Base-by-base conservation (phyloP, 2,329 filamentous ascomycete species). In the Talaromyces sp. region DNA sequence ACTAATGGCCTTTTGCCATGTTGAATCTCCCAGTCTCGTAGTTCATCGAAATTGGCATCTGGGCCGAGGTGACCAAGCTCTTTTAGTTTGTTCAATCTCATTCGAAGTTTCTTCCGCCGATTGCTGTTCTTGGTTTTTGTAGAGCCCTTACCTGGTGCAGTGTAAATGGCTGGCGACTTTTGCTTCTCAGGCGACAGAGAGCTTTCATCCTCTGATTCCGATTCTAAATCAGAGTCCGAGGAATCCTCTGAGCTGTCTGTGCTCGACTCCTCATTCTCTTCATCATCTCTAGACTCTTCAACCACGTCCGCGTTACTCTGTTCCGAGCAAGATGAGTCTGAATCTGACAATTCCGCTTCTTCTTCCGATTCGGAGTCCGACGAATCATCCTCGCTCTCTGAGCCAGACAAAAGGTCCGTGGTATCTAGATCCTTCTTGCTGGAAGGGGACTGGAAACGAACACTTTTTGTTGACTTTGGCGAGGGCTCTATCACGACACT, bases 101-200 rank as follows among this genome's bases (percentile, higher is more conserved):
- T 80, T 43, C 76, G 72, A 57, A 81, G 72, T 59, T 80, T 80
- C 46, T 79, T 79, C 43, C 86, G 79, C 31, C 73, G 67, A 64
- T 89, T 89, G 62, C 85, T 81, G 26, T 74, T 73, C 56, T 80
- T 79, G 0, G 86, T 89, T 19, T 69, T 66, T 24, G 68, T 64
- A 32, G 76, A 77, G 17, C 86, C 86, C 61, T 78, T 57, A 4
- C 79, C 78, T 50, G 83, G 81, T 55, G 79, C 70, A 14, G 71
- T 72, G 32, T 67, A 54, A 38, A 61, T 41, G 10, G 38, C 55
- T 21, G 66, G 67, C 21, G 59, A 58, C 12, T 57, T 51, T 14
- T 48, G n/a, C 35, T 63, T 59, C 26, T 32, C 52, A 50, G 57
- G 62, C 32, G 58, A 66, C 57, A 60, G 67, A 59, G 62, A 29